These are phyloP conservation scores for Raffaelea deltoideospora DNA, from an alignment of 2,329 filamentous ascomycete genomes.

Conservation along the genomic window DNA sequence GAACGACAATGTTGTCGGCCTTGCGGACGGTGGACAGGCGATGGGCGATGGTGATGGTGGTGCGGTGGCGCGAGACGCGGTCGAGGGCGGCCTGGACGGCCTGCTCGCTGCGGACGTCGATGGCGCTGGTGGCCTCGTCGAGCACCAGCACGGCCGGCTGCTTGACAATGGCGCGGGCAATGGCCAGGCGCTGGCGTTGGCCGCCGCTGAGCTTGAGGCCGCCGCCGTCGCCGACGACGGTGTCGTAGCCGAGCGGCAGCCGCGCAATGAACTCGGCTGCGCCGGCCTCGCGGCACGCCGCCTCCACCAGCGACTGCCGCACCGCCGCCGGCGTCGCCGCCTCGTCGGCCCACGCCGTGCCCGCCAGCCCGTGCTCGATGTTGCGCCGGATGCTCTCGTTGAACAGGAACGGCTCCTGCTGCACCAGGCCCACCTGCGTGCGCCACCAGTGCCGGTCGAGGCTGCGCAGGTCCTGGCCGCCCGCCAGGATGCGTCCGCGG, in stretches of 20 bases:
- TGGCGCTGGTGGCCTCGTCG: conserved; percentile 21
- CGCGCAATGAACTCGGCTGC: conserved; percentile 54
- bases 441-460: conserved; percentile 52
- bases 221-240: conserved; percentile 63
- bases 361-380: conserved; percentile 33
- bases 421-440: conserved; percentile 28
- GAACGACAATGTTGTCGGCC: conserved; percentile 63
- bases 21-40: conserved; percentile 57
- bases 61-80: conserved; percentile 13
- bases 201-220: conserved; percentile 62
- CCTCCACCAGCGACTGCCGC: conserved; percentile 40
- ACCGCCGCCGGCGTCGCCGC: conserved; percentile 17
- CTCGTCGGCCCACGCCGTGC: conserved; percentile 25
- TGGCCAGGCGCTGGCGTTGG: conserved; percentile 69
- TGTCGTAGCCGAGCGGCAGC: conserved; percentile 54
- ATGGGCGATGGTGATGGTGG: conserved; percentile 46
- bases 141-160: conserved; percentile 15
- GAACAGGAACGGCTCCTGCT: conserved; percentile 27
- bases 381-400: conserved; percentile 35
- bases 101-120: conserved; percentile 32
- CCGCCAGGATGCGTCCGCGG: conserved; percentile 36
- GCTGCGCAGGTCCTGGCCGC: conserved; percentile 55
- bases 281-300: conserved; percentile 52
- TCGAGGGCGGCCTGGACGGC: conserved; percentile 16
- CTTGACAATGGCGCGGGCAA: conserved; percentile 16